phyloP scores from a whole-genome alignment of 495 filamentous ascomycete genomes.

The Penicillium lagena region DNA sequence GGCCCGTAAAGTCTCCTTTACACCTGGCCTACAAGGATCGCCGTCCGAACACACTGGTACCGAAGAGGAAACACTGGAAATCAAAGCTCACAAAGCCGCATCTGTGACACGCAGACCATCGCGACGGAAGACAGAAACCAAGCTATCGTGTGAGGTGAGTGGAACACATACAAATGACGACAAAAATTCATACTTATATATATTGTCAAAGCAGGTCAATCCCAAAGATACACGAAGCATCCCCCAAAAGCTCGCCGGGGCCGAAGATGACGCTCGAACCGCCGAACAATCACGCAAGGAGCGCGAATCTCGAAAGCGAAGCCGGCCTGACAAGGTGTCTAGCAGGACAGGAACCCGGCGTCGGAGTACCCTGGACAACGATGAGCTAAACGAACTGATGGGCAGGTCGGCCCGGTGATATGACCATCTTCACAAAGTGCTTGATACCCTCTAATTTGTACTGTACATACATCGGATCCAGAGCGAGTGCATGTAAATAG shows the following conservation, averaged over 20 bases:
- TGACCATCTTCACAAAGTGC: conserved; percentile 1
- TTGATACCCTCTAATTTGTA: conserved; percentile 1
- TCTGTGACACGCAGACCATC: conserved; percentile 29
- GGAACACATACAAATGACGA: neutral
- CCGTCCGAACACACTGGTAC: conserved; percentile 11
- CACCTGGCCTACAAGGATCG: conserved; percentile 32
- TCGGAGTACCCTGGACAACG: conserved; percentile 65
- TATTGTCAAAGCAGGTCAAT: conserved; percentile 9
- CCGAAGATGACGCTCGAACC: conserved; percentile 39
- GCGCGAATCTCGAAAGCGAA: conserved; percentile 37
- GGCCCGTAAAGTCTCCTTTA: conserved; percentile 39
- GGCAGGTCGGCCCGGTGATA: conserved; percentile 21
- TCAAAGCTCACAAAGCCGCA: conserved; percentile 30
- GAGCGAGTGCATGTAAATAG: conserved; percentile 18
- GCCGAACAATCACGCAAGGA: conserved; percentile 34
- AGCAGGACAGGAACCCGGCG: conserved; percentile 47
- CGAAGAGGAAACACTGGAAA: conserved; percentile 31
- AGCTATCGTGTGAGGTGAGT: conserved; percentile 29
- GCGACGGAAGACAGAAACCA: conserved; percentile 25
- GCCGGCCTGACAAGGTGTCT: conserved; percentile 29
- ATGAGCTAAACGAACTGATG: conserved; percentile 63
- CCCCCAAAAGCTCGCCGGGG: conserved; percentile 39
- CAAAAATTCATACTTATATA: conserved; percentile 7
- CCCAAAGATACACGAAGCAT: conserved; percentile 24
- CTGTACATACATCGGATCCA: conserved; percentile 7